A percentile compares a stretch with the other conserved stretches of the same genome.
phyloP scores from a whole-genome alignment of 495 filamentous ascomycete species.

The Pseudoneurospora amorphoporcata region DNA sequence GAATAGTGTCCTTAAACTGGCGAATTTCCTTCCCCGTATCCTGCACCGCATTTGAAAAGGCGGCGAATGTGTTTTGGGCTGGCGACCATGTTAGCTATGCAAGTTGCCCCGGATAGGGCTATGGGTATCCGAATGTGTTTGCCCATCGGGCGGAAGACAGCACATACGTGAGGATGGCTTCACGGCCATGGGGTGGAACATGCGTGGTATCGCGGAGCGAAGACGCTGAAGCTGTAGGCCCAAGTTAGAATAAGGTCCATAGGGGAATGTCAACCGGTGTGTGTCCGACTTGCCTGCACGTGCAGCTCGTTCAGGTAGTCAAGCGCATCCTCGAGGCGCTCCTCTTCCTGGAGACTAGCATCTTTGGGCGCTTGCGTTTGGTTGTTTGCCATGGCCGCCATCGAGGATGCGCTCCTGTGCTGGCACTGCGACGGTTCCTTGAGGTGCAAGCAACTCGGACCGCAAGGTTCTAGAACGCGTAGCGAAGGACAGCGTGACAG shows the following conservation, averaged over 20 bases:
- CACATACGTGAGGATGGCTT: slow-evolving; percentile 29
- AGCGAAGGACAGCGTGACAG: background rate
- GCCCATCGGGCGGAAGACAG: background rate
- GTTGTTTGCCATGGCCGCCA: slow-evolving; percentile 13
- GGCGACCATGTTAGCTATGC: slow-evolving; percentile 6
- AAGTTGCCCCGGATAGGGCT: background rate
- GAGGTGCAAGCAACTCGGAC: background rate
- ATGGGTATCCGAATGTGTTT: background rate
- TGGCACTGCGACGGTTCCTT: background rate
- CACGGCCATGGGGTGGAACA: slow-evolving; percentile 32
- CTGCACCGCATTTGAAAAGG: slow-evolving; percentile 28
- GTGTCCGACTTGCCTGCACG: slow-evolving; percentile 26
- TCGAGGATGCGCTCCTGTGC: slow-evolving; percentile 2
- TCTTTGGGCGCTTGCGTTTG: slow-evolving; percentile 9
- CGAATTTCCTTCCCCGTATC: slow-evolving; percentile 31
- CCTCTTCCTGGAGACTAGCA: slow-evolving; percentile 19
- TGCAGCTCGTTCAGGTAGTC: slow-evolving; percentile 31
- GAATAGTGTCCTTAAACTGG: slow-evolving; percentile 30
- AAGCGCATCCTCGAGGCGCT: slow-evolving; percentile 25
- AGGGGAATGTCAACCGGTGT: background rate
- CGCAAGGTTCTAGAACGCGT: background rate
- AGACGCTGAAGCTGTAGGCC: slow-evolving; percentile 28
- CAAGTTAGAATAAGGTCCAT: slow-evolving; percentile 4
- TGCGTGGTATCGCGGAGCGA: slow-evolving; percentile 34
- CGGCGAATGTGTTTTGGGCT: slow-evolving; percentile 31